phyloP scores from a whole-genome alignment of 768 basidiomycete genomes.

The Rhodotorula toruloides region DNA sequence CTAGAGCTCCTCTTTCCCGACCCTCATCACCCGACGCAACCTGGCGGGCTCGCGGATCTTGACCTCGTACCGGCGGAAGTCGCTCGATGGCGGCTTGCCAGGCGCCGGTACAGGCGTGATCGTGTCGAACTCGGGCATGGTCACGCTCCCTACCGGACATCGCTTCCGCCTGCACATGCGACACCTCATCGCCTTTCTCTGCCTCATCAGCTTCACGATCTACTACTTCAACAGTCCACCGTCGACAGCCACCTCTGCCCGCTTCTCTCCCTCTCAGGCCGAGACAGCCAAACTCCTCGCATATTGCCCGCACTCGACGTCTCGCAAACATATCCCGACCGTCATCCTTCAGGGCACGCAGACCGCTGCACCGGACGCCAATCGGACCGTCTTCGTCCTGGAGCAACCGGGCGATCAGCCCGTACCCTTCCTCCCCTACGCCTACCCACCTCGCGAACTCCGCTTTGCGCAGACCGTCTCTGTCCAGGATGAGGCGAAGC shows the following conservation, averaged over 20 bases:
- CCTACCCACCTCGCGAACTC: constrained; percentile 36
- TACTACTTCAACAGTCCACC: constrained; percentile 1
- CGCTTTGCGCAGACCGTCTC: constrained; percentile 32
- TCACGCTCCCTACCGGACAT: not conserved
- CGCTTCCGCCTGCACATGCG: constrained; percentile 16
- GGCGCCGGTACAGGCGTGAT: no score
- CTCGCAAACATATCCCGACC: constrained; percentile 32
- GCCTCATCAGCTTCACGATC: constrained; percentile 2
- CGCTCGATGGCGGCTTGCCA: not conserved
- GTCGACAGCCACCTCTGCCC: not conserved
- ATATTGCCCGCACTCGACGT: constrained; percentile 30
- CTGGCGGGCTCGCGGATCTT: not conserved
- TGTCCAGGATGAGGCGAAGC: not conserved
- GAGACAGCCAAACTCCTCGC: constrained; percentile 5
- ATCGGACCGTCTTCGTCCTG: constrained; percentile 27
- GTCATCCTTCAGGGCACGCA: constrained; percentile 23
- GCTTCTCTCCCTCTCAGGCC: not conserved
- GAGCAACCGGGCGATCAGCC: not conserved
- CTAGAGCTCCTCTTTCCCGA: not conserved
- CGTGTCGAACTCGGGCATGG: no score
- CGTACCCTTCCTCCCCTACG: constrained; percentile 26
- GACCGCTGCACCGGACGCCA: not conserved
- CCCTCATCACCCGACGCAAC: not conserved
- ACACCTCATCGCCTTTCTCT: constrained; percentile 19
- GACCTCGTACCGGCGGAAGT: not conserved